Evolutionary conservation across 2,329 filamentous ascomycete genomes (phyloP).

Genomic region (Cadophora sp.): DNA sequence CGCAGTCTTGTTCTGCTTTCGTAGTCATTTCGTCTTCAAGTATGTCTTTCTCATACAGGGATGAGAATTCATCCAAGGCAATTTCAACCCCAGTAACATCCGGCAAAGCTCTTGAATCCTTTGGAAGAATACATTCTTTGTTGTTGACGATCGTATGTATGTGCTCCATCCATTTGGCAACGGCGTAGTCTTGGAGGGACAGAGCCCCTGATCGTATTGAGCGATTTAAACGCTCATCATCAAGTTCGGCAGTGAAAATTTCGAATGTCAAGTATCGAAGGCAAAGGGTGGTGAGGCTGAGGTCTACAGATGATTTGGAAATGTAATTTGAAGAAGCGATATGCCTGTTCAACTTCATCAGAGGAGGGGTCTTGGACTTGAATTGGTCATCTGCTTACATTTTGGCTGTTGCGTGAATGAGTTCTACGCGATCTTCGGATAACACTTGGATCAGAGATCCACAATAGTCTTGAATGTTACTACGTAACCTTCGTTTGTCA

Average conservation of each 20-base stretch:
- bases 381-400: slow-evolving; percentile 33
- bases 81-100: neutral
- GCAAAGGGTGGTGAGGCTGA: slow-evolving; percentile 30
- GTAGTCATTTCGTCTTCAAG: neutral
- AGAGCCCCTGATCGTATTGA: slow-evolving; percentile 32
- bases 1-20: neutral
- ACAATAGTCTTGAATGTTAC: slow-evolving; percentile 45
- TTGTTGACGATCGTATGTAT: slow-evolving; percentile 25
- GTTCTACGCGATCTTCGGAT: slow-evolving; percentile 42
- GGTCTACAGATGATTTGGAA: neutral
- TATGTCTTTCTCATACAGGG: neutral
- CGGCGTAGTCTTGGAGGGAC: slow-evolving; percentile 44
- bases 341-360: neutral
- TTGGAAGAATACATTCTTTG: neutral
- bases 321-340: neutral
- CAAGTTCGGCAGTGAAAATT: slow-evolving; percentile 34
- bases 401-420: slow-evolving; percentile 50
- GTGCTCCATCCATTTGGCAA: slow-evolving; percentile 43
- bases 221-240: slow-evolving; percentile 18
- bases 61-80: neutral
- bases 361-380: neutral
- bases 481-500: slow-evolving; percentile 40
- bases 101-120: too few relatives aligned
- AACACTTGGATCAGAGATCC: slow-evolving; percentile 47
- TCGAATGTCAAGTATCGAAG: slow-evolving; percentile 42